Conservation (phyloP, 192 early-diverging fungal genomes). For the Lunasporangiospora selenospora region DNA sequence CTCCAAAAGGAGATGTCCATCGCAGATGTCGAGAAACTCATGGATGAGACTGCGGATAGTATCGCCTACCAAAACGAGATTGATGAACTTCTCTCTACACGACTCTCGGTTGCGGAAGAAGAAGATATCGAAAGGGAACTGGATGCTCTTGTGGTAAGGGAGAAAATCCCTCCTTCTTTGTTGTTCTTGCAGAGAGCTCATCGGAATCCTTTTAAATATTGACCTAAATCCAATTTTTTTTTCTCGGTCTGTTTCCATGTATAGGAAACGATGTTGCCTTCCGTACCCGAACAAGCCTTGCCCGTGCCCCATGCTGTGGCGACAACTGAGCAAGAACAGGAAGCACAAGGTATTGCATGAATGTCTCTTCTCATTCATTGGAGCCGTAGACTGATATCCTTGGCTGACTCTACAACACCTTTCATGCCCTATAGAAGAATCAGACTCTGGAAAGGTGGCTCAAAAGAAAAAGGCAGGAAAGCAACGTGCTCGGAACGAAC, state of each 20-base stretch:
- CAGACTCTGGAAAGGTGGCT: background rate
- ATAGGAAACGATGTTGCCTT: slow-evolving; percentile 16
- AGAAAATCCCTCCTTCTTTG: background rate
- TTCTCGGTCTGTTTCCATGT: too few species aligned
- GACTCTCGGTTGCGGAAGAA: slow-evolving; percentile 84
- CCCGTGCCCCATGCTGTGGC: background rate
- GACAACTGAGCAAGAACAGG: background rate
- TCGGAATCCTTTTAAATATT: too few species aligned
- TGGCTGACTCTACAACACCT: too few species aligned
- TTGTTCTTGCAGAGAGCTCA: background rate
- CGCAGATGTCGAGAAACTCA: slow-evolving; percentile 90
- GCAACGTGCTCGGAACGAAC: slow-evolving; percentile 7
- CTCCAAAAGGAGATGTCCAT: slow-evolving; percentile 87
- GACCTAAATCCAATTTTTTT: too few species aligned
- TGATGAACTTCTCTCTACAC: slow-evolving; percentile 76
- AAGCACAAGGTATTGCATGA: slow-evolving; percentile 6
- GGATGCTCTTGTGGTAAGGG: slow-evolving; percentile 53
- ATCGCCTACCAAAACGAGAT: slow-evolving; percentile 97
- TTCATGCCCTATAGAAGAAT: background rate
- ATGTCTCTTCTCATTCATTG: background rate
- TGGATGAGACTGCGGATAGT: slow-evolving; percentile 96
- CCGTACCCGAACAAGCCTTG: background rate
- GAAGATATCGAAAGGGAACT: slow-evolving; percentile 86
- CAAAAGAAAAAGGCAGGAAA: slow-evolving; percentile 13
- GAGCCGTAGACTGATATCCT: too few species aligned